Conservation (phyloP, 805 yeast species). For the Monosporozyma aerobia region DNA sequence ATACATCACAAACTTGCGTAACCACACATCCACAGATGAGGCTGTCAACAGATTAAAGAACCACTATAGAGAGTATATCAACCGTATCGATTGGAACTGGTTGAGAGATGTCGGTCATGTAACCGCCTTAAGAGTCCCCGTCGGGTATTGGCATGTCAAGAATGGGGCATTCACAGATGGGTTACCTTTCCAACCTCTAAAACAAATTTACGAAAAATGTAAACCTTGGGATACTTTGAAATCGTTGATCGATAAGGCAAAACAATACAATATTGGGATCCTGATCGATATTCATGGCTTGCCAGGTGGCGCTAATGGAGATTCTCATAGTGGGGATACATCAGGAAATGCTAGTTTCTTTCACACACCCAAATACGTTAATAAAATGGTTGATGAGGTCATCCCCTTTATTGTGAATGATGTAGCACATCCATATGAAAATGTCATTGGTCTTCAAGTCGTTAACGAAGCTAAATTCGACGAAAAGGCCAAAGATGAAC, state of each 20-base stretch:
- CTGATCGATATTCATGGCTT: conserved; percentile 80
- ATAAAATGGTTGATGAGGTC: conserved; percentile 37
- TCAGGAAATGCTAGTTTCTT: conserved; percentile 24
- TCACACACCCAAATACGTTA: conserved; percentile 35
- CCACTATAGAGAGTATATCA: conserved; percentile 59
- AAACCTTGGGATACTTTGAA: conserved; percentile 53
- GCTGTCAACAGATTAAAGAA: conserved; percentile 45
- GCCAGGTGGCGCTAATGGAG: conserved; percentile 87
- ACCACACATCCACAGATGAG: conserved; percentile 42
- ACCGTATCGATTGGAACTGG: conserved; percentile 75
- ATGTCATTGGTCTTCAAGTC: conserved; percentile 73
- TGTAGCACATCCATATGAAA: conserved; percentile 42
- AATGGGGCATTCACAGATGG: conserved; percentile 46
- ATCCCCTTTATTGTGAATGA: conserved; percentile 57
- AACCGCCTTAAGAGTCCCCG: conserved; percentile 76
- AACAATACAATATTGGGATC: conserved; percentile 53
- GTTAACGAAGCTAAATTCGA: conserved; percentile 76
- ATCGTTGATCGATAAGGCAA: conserved; percentile 51
- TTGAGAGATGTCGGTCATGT: conserved; percentile 47
- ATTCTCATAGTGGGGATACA: conserved; percentile 73
- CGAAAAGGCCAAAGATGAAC: conserved; percentile 43
- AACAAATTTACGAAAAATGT: conserved; percentile 55
- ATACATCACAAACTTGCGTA: conserved; percentile 46
- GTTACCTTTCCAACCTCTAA: conserved; percentile 52
- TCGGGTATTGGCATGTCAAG: conserved; percentile 85